These are phyloP conservation scores for Globisporangium acanthophoron DNA, from an alignment of 352 stramenopile species.

Conservation along the genomic window DNA sequence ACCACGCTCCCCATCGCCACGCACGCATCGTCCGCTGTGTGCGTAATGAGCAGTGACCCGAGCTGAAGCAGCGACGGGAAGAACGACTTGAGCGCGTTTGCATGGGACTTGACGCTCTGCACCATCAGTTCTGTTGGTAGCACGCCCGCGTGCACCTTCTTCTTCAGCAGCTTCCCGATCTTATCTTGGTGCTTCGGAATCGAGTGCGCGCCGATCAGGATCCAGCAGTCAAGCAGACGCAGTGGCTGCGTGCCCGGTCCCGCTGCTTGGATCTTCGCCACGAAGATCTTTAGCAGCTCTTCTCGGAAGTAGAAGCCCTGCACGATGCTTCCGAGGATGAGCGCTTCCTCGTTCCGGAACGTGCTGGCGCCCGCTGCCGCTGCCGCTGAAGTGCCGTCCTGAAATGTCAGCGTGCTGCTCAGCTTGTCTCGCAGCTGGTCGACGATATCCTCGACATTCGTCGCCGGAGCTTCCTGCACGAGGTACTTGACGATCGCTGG, in stretches of 20 bases:
- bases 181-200: constrained; percentile 34
- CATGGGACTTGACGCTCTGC: constrained; percentile 25
- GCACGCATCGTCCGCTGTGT: constrained; percentile 14
- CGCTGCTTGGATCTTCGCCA: constrained; percentile 19
- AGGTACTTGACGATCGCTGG: constrained; percentile 62
- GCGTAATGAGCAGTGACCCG: constrained; percentile 21
- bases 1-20: constrained; percentile 27
- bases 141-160: constrained; percentile 21
- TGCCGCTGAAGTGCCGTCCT: not conserved
- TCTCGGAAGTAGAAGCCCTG: constrained; percentile 51
- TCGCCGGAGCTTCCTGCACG: constrained; percentile 35
- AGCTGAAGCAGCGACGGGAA: constrained; percentile 40
- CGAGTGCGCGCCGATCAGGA: constrained; percentile 34
- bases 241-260: constrained; percentile 9
- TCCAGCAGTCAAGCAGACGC: constrained; percentile 44
- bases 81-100: constrained; percentile 33
- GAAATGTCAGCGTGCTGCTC: constrained; percentile 32
- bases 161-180: constrained; percentile 37
- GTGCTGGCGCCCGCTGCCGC: not conserved
- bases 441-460: constrained; percentile 31
- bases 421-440: constrained; percentile 43
- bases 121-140: constrained; percentile 27
- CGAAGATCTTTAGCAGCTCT: constrained; percentile 41
- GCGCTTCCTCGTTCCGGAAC: constrained; percentile 32
- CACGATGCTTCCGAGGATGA: constrained; percentile 41